These are phyloP conservation scores for Leptomonas pyrrhocoris DNA, from an alignment of 208 protist species.

Conservation along the genomic window DNA sequence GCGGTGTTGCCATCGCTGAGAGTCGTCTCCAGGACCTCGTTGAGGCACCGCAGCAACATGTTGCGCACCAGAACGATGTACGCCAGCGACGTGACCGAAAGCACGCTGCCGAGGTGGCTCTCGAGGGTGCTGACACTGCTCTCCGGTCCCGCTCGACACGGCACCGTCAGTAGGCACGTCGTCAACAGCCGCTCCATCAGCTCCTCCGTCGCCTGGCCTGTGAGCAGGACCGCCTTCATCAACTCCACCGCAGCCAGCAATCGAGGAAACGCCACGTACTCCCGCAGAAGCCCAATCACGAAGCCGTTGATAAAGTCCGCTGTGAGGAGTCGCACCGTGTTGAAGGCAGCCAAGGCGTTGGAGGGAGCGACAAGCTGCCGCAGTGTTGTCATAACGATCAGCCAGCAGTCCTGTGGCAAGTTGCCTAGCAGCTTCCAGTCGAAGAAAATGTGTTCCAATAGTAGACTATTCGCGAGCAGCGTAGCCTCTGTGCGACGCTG, in stretches of 20 bases:
- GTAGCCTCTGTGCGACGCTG: constrained; percentile 5
- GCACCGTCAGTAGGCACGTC: constrained; percentile 47
- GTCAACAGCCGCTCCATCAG: constrained; percentile 47
- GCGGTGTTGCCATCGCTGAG: constrained; percentile 15
- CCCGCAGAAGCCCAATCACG: constrained; percentile 59
- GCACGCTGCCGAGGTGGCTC: constrained; percentile 48
- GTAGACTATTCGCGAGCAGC: constrained; percentile 19
- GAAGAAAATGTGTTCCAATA: constrained; percentile 63
- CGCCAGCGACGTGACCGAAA: constrained; percentile 27
- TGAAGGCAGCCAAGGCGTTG: constrained; percentile 49
- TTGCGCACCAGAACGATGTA: constrained; percentile 65
- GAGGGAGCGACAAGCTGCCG: constrained; percentile 35
- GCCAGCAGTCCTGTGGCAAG: constrained; percentile 35
- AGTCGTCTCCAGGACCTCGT: constrained; percentile 40
- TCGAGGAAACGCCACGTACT: constrained; percentile 42
- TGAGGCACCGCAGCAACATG: constrained; percentile 49
- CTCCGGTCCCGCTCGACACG: constrained; percentile 13
- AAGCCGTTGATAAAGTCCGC: constrained; percentile 73
- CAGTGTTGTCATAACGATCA: constrained; percentile 29
- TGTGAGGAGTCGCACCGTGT: constrained; percentile 48
- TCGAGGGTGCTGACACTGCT: constrained; percentile 18
- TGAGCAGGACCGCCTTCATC: constrained; percentile 36
- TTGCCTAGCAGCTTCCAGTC: constrained; percentile 55
- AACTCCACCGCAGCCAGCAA: constrained; percentile 39
- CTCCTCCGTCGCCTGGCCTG: constrained; percentile 29